phyloP scores from a whole-genome alignment of 129 eudicot species.

The Escallonia rubra region DNA sequence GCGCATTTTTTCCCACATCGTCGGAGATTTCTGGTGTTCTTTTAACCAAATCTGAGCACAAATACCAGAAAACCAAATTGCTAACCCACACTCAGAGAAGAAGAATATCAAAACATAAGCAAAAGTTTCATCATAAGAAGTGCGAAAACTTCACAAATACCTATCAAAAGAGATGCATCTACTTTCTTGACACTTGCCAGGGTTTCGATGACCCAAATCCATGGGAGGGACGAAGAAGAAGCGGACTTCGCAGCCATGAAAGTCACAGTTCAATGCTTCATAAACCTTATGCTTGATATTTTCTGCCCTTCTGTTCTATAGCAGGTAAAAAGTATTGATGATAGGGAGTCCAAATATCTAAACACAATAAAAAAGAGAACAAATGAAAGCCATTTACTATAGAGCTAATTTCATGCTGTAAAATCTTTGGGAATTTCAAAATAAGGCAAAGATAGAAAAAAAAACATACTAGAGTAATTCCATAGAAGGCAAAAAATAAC shows the following conservation, averaged over 20 bases:
- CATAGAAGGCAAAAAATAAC: no score
- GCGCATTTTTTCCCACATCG: conserved; percentile 40
- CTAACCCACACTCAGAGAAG: no score
- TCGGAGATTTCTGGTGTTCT: conserved; percentile 45
- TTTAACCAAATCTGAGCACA: conserved; percentile 49
- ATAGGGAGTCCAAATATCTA: no score
- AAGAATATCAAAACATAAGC: background rate
- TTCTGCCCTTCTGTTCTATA: background rate
- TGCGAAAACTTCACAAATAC: conserved; percentile 22
- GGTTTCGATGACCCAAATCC: conserved; percentile 74
- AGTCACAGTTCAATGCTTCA: conserved; percentile 8
- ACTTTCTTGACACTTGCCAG: conserved; percentile 41
- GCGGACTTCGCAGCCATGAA: conserved; percentile 35
- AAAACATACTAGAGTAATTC: no score
- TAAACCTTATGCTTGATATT: background rate
- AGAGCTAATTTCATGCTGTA: no score
- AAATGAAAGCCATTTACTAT: no score
- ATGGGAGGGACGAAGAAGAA: conserved; percentile 31
- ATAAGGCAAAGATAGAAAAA: no score
- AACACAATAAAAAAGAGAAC: no score
- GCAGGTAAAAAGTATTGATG: background rate
- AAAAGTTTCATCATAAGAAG: conserved; percentile 7
- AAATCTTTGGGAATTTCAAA: no score
- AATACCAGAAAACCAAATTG: background rate
- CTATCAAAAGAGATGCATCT: conserved; percentile 40